Percentiles rank a stretch among this genome's conserved stretches.
phyloP scores from a whole-genome alignment of 345 rosid species.

The Eucalyptus erythrocorys region DNA sequence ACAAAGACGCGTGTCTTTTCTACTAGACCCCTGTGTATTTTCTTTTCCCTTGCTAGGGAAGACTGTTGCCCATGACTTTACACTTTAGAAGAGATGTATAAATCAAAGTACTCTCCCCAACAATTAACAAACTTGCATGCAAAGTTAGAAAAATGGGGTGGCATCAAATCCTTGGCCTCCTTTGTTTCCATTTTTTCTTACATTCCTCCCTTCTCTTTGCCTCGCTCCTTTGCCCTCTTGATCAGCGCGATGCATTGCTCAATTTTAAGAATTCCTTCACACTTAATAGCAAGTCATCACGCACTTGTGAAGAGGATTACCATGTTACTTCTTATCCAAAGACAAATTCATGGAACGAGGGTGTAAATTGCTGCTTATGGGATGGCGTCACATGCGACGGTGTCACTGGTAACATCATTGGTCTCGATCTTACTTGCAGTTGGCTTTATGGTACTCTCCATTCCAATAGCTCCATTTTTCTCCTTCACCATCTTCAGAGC shows the following conservation, averaged over 20 bases:
- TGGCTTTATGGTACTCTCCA: neutral
- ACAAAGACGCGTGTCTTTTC: too few relatives aligned
- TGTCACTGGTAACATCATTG: neutral
- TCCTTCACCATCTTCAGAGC: neutral
- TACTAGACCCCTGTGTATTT: too few relatives aligned
- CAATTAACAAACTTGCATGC: neutral
- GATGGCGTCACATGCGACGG: neutral
- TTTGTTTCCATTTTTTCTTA: neutral
- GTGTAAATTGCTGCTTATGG: neutral
- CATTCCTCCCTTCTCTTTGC: neutral
- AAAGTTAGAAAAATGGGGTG: neutral
- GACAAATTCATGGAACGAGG: neutral
- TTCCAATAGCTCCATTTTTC: neutral
- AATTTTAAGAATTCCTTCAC: neutral
- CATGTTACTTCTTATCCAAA: neutral
- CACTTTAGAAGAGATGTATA: neutral
- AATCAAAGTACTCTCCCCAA: neutral
- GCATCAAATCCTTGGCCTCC: neutral
- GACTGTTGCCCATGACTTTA: too few relatives aligned
- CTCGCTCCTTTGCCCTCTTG: neutral
- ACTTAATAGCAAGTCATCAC: neutral
- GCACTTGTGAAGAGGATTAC: neutral
- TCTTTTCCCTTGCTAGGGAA: too few relatives aligned
- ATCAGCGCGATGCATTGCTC: neutral
- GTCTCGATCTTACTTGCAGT: neutral